Base-by-base conservation (phyloP, 768 basidiomycete species). In the Tephrocybe rancida region DNA sequence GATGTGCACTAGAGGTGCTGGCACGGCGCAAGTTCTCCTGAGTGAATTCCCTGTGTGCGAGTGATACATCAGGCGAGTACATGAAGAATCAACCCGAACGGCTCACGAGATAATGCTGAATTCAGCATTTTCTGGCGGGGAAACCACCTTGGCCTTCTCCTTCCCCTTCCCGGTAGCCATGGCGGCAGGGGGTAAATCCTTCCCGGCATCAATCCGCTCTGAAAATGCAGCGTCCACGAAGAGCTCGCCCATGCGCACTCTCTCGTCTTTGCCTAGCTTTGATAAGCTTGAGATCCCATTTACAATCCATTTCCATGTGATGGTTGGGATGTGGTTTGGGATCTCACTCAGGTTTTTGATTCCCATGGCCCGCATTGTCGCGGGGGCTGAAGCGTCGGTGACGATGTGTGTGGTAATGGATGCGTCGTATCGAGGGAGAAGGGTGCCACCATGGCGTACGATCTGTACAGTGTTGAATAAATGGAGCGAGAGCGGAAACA, bases 331-430 rank as follows among this genome's bases (percentile, higher is more conserved):
- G 38, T 80, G 70, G n/a, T 74, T 64, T 3, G 89, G 88, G 39
- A 92, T 85, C 3, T 88, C 79, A 6, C 65, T 67, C 14, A 86
- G 65, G 5, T 44, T 63, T 59, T 75, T 82, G 19, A 87, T 61
- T 1, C 82, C 81, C 3, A 87, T 68, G 1, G 76, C 70, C 18
- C 71, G 62, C 37, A 78, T 59, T 37, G 75, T 70, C 14, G 72
- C 51, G 13, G 53, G 47, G 29, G 49, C 46, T 35, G 56, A 56
- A 3, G 69, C 65, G 46, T 82, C 83, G 6, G 83, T 82, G 27
- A 92, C 74, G 48, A 92, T 85, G 60, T 90, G 87, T 3, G 90
- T 90, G 25, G 87, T 80, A 7, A 65, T 56, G 4, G 61, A 56
- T 2, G 82, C 70, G 56, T 91, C 84, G 60, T 81, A 92, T 30